phyloP scores from a whole-genome alignment of 352 stramenopile genomes.

The Elongisporangium senticosum region DNA sequence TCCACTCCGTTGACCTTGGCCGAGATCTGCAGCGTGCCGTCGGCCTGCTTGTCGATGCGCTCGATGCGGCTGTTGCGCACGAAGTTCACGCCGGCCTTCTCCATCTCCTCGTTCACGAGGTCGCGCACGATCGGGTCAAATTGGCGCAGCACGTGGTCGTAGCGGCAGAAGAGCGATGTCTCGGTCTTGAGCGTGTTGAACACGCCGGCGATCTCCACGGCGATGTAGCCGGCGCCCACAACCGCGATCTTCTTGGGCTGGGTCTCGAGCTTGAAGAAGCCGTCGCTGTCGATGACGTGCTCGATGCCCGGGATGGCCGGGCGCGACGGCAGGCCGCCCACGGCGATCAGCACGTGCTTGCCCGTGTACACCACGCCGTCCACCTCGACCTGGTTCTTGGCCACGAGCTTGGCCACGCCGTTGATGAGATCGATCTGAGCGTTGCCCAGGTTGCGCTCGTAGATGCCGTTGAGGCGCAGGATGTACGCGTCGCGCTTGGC shows the following conservation, averaged over 20 bases:
- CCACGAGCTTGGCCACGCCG: conserved; percentile 87
- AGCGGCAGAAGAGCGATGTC: conserved; percentile 87
- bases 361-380: conserved; percentile 66
- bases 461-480: conserved; percentile 94
- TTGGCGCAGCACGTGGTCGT: conserved; percentile 76
- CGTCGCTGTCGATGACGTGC: conserved; percentile 93
- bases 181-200: conserved; percentile 93
- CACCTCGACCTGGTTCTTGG: conserved; percentile 78
- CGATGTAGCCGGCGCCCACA: conserved; percentile 96
- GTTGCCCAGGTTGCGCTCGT: conserved; percentile 91
- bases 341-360: conserved; percentile 94
- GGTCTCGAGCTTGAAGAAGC: conserved; percentile 95
- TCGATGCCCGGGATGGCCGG: conserved; percentile 86
- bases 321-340: conserved; percentile 86
- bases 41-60: conserved; percentile 78
- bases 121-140: conserved; percentile 89
- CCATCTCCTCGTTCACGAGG: conserved; percentile 70
- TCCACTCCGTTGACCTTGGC: conserved; percentile 54
- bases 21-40: conserved; percentile 77
- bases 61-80: conserved; percentile 45
- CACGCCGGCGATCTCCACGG: conserved; percentile 94
- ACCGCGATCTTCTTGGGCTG: conserved; percentile 90
- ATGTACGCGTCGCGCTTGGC: conserved; percentile 94
- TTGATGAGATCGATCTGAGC: conserved; percentile 85
- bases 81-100: conserved; percentile 62